Conservation (phyloP, 345 rosid genomes). For the Ceriops zippeliana region DNA sequence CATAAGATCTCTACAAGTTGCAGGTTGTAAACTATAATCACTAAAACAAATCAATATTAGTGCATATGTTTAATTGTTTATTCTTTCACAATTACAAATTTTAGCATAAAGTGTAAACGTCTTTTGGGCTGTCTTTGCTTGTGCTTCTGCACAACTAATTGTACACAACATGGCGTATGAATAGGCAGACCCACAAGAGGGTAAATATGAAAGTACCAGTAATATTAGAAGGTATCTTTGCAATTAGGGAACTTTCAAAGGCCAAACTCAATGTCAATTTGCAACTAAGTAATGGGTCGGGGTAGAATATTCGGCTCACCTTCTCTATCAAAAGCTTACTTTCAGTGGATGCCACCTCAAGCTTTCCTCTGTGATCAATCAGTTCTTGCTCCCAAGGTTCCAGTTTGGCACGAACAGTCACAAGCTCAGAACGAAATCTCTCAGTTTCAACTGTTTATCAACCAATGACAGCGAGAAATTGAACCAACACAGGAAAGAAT, state of each 20-base stretch:
- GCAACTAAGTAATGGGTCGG: background rate
- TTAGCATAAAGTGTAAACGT: too few relatives aligned
- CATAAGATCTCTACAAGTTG: background rate
- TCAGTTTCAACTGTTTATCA: conserved; percentile 73
- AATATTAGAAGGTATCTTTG: background rate
- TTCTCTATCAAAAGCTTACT: conserved; percentile 72
- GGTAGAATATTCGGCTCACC: conserved; percentile 40
- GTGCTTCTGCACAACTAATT: too few relatives aligned
- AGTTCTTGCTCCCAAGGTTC: conserved; percentile 93
- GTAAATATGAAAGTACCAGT: too few relatives aligned
- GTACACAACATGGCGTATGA: too few relatives aligned
- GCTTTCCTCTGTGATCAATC: conserved; percentile 83
- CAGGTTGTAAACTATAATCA: background rate
- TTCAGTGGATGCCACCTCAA: conserved; percentile 83
- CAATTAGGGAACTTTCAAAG: background rate
- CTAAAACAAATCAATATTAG: background rate
- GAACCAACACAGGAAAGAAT: background rate
- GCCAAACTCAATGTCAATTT: too few relatives aligned
- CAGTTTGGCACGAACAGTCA: conserved; percentile 70
- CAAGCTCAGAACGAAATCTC: conserved; percentile 71
- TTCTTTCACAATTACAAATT: too few relatives aligned
- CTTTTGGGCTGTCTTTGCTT: too few relatives aligned
- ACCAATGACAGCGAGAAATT: conserved; percentile 2
- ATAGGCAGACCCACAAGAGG: too few relatives aligned
- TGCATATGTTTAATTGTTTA: too few relatives aligned